A percentile compares a stretch with the other conserved stretches of the same genome.
phyloP scores from a whole-genome alignment of 805 yeast species.

The Lipomyces orientalis region DNA sequence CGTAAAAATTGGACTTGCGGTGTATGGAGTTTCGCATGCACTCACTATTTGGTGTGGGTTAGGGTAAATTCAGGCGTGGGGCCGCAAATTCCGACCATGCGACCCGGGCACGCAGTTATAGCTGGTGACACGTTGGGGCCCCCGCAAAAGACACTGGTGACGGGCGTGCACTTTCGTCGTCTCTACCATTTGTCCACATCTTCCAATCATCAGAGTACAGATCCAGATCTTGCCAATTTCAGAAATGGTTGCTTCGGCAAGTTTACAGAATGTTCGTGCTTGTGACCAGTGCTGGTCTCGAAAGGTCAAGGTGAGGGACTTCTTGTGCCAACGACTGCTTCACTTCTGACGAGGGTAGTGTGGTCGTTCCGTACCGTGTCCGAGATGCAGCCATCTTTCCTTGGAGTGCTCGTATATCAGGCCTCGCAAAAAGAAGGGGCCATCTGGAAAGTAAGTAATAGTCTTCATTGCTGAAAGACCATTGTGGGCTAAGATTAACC shows the following conservation, averaged over 20 bases:
- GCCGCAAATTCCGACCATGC: too few species aligned
- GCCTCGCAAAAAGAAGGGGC: slow-evolving; percentile 11
- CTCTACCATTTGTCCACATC: too few species aligned
- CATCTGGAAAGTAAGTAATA: slow-evolving; percentile 9
- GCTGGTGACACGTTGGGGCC: too few species aligned
- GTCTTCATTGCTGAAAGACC: neutral
- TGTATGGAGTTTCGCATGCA: too few species aligned
- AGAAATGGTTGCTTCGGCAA: neutral
- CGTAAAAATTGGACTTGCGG: too few species aligned
- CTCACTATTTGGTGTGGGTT: too few species aligned
- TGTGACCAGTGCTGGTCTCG: neutral
- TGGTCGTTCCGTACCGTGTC: slow-evolving; percentile 5
- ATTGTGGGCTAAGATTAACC: neutral
- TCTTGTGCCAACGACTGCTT: neutral
- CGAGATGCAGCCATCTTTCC: slow-evolving; percentile 11
- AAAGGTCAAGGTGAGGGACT: neutral
- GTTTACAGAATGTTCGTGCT: neutral
- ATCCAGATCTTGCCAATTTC: too few species aligned
- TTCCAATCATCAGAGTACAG: too few species aligned
- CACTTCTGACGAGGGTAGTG: slow-evolving; percentile 1
- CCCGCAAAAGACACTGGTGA: too few species aligned
- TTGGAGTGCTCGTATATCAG: slow-evolving; percentile 15
- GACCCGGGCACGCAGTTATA: too few species aligned
- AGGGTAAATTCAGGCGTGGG: too few species aligned
- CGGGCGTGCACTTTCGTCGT: too few species aligned